Conservation (phyloP, 352 stramenopile species). For the Thalassiosira sp. region DNA sequence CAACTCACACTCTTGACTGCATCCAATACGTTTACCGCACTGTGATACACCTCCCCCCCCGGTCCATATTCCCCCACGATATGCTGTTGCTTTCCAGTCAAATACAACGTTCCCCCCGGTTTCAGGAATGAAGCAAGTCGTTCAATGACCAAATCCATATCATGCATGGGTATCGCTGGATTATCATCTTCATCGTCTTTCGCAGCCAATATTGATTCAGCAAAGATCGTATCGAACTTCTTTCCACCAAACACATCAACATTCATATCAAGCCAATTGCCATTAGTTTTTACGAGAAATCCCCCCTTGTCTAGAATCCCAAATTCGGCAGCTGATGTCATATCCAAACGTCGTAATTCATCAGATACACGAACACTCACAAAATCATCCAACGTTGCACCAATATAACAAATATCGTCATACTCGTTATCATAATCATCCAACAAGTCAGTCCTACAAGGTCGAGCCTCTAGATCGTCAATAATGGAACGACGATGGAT, state of each 20-base stretch:
- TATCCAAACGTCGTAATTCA: neutral
- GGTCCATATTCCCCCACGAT: neutral
- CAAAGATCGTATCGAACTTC: constrained; percentile 19
- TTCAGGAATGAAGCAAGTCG: constrained; percentile 2
- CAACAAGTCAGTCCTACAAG: constrained; percentile 15
- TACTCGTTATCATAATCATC: constrained; percentile 19
- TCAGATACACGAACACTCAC: constrained; percentile 2
- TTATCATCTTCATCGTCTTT: neutral
- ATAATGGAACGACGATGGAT: constrained; percentile 2
- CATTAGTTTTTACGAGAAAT: neutral
- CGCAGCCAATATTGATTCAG: constrained; percentile 2
- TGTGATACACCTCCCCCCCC: neutral
- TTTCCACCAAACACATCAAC: neutral
- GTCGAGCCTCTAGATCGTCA: neutral
- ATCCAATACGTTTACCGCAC: constrained; percentile 17
- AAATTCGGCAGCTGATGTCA: neutral
- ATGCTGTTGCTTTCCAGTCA: neutral
- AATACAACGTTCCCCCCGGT: constrained; percentile 17
- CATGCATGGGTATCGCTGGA: neutral
- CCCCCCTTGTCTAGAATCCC: neutral
- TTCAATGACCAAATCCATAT: constrained; percentile 19
- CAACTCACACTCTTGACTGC: constrained; percentile 17
- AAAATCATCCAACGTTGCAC: constrained; percentile 1
- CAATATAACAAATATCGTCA: neutral
- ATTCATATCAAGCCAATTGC: neutral